Evolutionary conservation across 495 filamentous ascomycete genomes (phyloP).

Genomic region (Thermothielavioides terrestris): DNA sequence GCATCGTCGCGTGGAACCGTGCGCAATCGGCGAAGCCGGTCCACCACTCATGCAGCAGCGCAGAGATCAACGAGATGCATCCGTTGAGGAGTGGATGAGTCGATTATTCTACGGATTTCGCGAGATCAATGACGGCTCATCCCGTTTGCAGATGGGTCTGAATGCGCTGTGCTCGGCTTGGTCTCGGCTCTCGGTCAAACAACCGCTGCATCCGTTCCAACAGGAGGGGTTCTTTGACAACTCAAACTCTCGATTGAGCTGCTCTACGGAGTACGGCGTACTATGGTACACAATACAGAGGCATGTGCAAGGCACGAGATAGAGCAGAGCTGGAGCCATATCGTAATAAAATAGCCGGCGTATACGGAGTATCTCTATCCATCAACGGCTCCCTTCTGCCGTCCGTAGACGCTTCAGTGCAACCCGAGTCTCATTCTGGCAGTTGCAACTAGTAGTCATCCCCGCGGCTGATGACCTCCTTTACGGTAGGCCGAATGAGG

Average conservation of each 20-base stretch:
- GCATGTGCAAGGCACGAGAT: no score
- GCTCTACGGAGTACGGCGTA: no score
- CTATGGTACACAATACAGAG: no score
- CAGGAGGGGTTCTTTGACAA: no score
- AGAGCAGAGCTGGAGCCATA: no score
- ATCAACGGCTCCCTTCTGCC: no score
- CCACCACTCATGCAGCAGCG: neutral
- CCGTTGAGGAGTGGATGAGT: neutral
- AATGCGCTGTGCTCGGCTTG: neutral
- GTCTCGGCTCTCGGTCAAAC: neutral
- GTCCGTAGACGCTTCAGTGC: neutral
- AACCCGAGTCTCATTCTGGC: neutral
- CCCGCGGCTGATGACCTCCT: slow-evolving; percentile 88
- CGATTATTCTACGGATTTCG: neutral
- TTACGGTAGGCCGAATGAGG: slow-evolving; percentile 74
- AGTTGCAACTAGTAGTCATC: slow-evolving; percentile 63
- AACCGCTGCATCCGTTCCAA: no score
- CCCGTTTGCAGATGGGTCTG: neutral
- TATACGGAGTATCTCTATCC: no score
- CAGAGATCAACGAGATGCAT: neutral
- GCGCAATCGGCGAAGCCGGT: slow-evolving; percentile 1
- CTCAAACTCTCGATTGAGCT: no score
- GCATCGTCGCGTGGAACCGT: neutral
- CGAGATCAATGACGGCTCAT: neutral
- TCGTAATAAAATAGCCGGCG: neutral